A percentile compares a stretch with the other conserved stretches of the same genome.
Conservation (phyloP, 2,329 filamentous ascomycete genomes). For the Beauveria medogensis region DNA sequence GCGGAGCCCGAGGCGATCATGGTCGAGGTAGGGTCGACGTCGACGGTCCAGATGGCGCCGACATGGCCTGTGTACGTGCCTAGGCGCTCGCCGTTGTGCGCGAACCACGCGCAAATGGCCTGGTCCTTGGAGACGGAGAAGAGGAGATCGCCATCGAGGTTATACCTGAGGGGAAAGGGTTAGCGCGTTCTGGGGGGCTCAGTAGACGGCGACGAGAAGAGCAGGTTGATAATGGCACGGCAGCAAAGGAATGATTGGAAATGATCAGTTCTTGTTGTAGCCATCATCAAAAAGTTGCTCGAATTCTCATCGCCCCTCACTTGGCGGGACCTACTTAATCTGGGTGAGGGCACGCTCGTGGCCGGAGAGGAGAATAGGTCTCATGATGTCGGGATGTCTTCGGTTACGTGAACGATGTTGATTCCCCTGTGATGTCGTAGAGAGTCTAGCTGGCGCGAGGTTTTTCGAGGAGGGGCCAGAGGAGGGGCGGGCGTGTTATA, state of each 20-base stretch:
- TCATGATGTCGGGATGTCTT: slow-evolving; percentile 54
- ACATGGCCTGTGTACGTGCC: slow-evolving; percentile 96
- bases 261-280: not conserved
- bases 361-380: slow-evolving; percentile 90
- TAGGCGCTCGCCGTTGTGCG: slow-evolving; percentile 94
- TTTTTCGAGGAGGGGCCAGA: slow-evolving; percentile 7
- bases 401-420: not conserved
- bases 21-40: slow-evolving; percentile 85
- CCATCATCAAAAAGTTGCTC: not conserved
- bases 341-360: slow-evolving; percentile 96
- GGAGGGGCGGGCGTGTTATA: slow-evolving; percentile 5
- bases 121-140: slow-evolving; percentile 97
- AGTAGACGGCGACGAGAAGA: slow-evolving; percentile 12
- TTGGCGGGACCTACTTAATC: slow-evolving; percentile 59
- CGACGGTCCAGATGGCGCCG: slow-evolving; percentile 97
- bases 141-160: slow-evolving; percentile 90
- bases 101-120: slow-evolving; percentile 93
- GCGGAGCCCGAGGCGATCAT: slow-evolving; percentile 92
- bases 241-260: not conserved
- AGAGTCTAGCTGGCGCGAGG: slow-evolving; percentile 1
- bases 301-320: slow-evolving; percentile 3
- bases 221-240: slow-evolving; percentile 1
- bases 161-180: slow-evolving; percentile 52
- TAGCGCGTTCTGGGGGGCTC: slow-evolving; percentile 5
- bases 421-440: not conserved